Evolutionary conservation across 2,329 filamentous ascomycete genomes (phyloP), one percentile per base, ranked within the genome.

Genomic region (Colletotrichum endophyticum): DNA sequence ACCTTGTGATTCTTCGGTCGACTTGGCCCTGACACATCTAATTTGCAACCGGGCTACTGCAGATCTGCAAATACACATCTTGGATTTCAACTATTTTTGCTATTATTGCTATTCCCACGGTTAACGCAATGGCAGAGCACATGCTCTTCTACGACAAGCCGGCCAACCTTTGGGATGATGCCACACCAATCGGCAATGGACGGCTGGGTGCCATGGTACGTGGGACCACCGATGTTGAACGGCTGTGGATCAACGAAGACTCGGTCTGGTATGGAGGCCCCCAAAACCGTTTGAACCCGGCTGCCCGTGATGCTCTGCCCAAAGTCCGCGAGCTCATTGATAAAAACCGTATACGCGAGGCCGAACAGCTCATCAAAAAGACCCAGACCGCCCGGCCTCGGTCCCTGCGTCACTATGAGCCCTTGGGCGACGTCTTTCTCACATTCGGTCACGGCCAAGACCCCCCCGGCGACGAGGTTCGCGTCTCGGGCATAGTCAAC

Each of bases 231-330:
- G 70, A 67, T 32, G 68, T 81, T 3, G 87, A 89, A 75, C 78
- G 83, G n/a, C 81, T 88, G 13, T 81, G 83, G 32, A 79, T 88
- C 27, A 88, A 88, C 70, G 87, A 88, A 78, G 86, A 88, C 73
- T 86, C 86, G 6, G 82, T 86, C n/a, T 87, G 85, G 85, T 85
- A 82, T 75, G 86, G 86, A 62, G 83, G 83, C 7, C 81, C 81
- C 7, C 84, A 85, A 73, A 78, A 85, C 66, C 85, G 86, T 22
- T 82, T 83, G 25, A 84, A 84, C 25, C 81, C 81, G 59, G 80
- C 82, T 61, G 82, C 84, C 13, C 66, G 30, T 34, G 25, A 27
- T 27, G 19, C 32, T 66, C 6, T 66, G 7, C 63, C 44, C 44
- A 22, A 53, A 22, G n/a, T 53, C 44, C 44, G 44, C 44, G 44